Base-by-base conservation (phyloP, 805 yeast genomes). In the Maudiozyma saulgeensis region DNA sequence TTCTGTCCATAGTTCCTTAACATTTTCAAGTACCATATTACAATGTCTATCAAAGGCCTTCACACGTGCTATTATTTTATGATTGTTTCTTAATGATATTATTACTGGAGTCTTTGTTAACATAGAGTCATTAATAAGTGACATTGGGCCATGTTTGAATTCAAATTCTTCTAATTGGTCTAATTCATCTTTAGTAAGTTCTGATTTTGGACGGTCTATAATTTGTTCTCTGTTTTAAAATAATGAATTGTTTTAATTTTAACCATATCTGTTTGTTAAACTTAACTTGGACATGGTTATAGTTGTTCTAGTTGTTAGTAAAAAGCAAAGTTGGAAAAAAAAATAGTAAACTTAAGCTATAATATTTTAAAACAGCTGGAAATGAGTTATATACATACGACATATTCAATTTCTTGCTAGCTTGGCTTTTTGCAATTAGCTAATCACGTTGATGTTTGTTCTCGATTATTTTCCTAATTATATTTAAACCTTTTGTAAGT, bases 41-140 rank as follows among this genome's bases (percentile, higher is more conserved):
- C 96, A 84, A 68, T 93, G 99, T 62, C 96, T 81, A 65, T 93
- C 99, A 66, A 89, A 93, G 0, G 98, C 97, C 61, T 86, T 86
- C 46, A 93, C 93, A 56, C 87, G 80, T 1, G 90, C 96, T 31
- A 93, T 77, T 40, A 93, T 74, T 68, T 93, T 93, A 63, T 90
- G 96, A 66, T 91, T 90, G 66, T 93, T 93, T 61, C 99, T 77
- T 52, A 95, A 78, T 19, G 96, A 87, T 52, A 93, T 85, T 51
- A 93, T 78, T 4, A 93, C 87, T 25, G 88, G 87, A 2, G 85
- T 76, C 46, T 81, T 82, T 48, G 80, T 76, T 52, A 81, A 76
- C 40, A 88, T 84, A 0, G 98, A 89, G 43, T 82, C 81, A 56
- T 89, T 87, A n/a, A 93, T 76, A 26, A 93, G 74, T 3, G 91